Evolutionary conservation across 345 rosid genomes (phyloP), one percentile per base, ranked within the genome.

Genomic region (Eucalyptus fibrosa): DNA sequence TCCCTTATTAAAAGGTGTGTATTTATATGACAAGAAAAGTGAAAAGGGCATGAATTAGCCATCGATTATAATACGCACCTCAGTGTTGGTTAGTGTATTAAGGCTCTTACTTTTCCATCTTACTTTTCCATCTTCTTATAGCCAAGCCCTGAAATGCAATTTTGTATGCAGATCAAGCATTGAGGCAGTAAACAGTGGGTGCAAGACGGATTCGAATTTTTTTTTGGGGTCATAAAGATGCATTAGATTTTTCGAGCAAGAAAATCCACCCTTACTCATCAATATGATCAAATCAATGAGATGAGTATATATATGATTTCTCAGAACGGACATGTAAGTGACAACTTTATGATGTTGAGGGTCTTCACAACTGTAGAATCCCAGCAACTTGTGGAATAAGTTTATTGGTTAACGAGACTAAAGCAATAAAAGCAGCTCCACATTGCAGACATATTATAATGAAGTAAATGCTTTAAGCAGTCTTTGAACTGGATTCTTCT

Each of bases 161-260:
- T 0, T 2, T 53, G 59, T 8, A 53, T 53, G 59, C 11, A 19
- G 59, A 53, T 56, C 30, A 24, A 0, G 62, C 14, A 56, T 24
- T 24, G 7, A 24, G 62, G 17, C 17, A 26, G n/a, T 60, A 60
- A 60, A 28, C 0, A 23, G 62, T 56, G 30, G 62, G 13, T 56
- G 7, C 62, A 56, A 56, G 30, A 56, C 0, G 10, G 0, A 5
- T 10, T 2, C 7, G 14, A 56, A 0, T 11, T 24, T 2, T 8
- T 53, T 14, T 15, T 50, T 7, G n/a, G n/a, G n/a, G 1, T 51
- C 55, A 51, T 7, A 17, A 51, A 17, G 2, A 51, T 51, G 2
- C 21, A 0, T 51, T 51, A 51, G 55, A 51, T 51, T 17, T 51
- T 51, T 51, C 4, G 59, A 53, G 59, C 1, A 4, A 53, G 26